Percentiles rank a stretch among this genome's conserved stretches.
phyloP scores from a whole-genome alignment of 352 stramenopile species.

The Nothophytophthora sp. region DNA sequence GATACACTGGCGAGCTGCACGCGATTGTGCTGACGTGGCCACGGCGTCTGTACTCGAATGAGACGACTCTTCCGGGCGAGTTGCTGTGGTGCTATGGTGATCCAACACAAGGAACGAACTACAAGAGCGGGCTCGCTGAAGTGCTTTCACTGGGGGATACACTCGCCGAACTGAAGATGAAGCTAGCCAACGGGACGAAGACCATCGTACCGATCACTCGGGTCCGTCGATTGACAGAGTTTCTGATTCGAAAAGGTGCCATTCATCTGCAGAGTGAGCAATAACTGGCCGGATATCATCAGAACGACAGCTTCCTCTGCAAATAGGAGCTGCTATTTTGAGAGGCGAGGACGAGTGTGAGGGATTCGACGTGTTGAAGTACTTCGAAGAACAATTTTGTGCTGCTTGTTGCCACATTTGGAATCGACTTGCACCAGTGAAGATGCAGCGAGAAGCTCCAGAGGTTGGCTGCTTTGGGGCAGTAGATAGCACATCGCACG shows the following conservation, averaged over 20 bases:
- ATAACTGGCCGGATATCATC: constrained; percentile 11
- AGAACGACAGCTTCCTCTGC: constrained; percentile 12
- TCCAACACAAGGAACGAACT: neutral
- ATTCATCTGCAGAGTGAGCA: constrained; percentile 22
- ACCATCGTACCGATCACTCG: constrained; percentile 13
- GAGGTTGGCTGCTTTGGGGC: constrained; percentile 30
- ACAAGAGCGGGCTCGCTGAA: constrained; percentile 30
- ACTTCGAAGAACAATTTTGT: too few relatives aligned
- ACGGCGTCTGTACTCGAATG: constrained; percentile 16
- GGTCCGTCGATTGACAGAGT: constrained; percentile 40
- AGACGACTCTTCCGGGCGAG: constrained; percentile 30
- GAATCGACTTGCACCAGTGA: too few relatives aligned
- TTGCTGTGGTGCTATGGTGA: constrained; percentile 38
- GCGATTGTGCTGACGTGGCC: constrained; percentile 50
- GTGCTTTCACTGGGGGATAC: constrained; percentile 21
- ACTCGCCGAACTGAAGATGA: constrained; percentile 25
- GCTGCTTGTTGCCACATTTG: too few relatives aligned
- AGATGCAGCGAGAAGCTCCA: constrained; percentile 12
- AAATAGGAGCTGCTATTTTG: too few relatives aligned
- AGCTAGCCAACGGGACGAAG: constrained; percentile 15
- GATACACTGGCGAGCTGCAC: constrained; percentile 38
- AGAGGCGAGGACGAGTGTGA: too few relatives aligned
- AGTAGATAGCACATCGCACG: constrained; percentile 4
- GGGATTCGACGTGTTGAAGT: too few relatives aligned
- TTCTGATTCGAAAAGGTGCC: constrained; percentile 35